These are phyloP conservation scores for Blastocystis sp. DNA, from an alignment of 352 stramenopile species.

Conservation along the genomic window DNA sequence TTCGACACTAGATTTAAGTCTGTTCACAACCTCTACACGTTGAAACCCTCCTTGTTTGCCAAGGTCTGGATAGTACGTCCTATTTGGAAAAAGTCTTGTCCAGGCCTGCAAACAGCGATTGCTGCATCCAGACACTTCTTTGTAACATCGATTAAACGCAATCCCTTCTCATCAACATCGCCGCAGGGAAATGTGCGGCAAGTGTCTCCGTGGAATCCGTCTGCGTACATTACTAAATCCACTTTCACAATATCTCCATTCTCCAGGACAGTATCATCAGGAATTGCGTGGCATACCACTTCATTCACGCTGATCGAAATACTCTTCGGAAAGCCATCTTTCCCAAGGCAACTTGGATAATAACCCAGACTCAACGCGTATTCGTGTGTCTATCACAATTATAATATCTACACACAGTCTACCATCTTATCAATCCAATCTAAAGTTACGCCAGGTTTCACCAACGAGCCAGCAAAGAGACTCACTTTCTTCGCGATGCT, in stretches of 20 bases:
- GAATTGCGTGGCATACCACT: conserved; percentile 91
- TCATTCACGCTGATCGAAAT: conserved; percentile 92
- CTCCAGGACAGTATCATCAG: conserved; percentile 77
- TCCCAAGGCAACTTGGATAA: conserved; percentile 79
- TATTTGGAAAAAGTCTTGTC: conserved; percentile 73
- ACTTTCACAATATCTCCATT: conserved; percentile 92
- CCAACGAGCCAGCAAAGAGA: conserved; percentile 71
- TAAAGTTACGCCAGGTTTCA: conserved; percentile 77
- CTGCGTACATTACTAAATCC: conserved; percentile 82
- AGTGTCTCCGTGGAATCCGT: conserved; percentile 89
- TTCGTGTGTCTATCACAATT: conserved; percentile 68
- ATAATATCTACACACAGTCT: background rate
- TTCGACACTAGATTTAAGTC: conserved; percentile 63
- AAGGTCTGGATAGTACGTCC: conserved; percentile 71
- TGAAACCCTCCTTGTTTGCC: conserved; percentile 69
- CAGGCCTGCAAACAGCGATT: conserved; percentile 77
- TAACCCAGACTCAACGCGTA: conserved; percentile 76
- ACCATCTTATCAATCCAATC: conserved; percentile 85
- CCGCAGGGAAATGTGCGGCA: conserved; percentile 89
- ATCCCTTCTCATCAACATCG: conserved; percentile 70
- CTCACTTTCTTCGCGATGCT: conserved; percentile 74
- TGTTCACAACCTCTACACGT: conserved; percentile 62
- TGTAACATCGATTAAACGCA: conserved; percentile 73
- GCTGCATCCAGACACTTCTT: conserved; percentile 72
- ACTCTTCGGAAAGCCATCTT: conserved; percentile 85